Base-by-base conservation (phyloP, 495 filamentous ascomycete species). In the Daldinia vernicosa region DNA sequence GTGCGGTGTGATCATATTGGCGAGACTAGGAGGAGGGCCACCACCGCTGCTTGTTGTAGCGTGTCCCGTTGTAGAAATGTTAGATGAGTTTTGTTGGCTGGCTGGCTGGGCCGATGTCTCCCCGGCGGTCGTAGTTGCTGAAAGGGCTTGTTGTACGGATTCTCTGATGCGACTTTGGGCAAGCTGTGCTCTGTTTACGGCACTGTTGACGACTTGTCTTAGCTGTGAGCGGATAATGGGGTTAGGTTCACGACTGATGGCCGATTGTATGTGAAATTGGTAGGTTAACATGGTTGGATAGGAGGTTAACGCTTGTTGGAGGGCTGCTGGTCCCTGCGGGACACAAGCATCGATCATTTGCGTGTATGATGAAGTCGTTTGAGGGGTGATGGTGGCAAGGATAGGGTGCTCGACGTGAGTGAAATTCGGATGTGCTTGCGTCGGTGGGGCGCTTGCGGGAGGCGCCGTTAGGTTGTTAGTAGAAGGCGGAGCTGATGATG, bases 221-320 rank as follows among this genome's bases (percentile, higher is more conserved):
- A 86, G 75, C 45, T 82, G 78, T 17, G 80, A 77, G 35, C 84
- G 74, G 4, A 76, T 50, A 6, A 83, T 70, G 0, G 80, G 75
- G 60, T 79, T 82, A 1, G 78, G 66, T 52, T 82, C 80, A 15
- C 79, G 76, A 62, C 83, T 81, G 32, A 86, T 84, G 7, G 77
- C 76, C 1, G 75, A 61, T 65, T 82, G 80, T 5, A 85, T 76
- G 62, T 81, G 77, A 24, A 57, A 60, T 17, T 81, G 80, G 50
- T 79, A 78, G 0, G 74, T 70, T 8, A 85, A 73, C 39, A 87
- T 82, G 8, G 76, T 76, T 4, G 84, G 84, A 60, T 85, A 80
- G 2, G 72, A 69, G 15, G 71, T 60, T 19, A 88, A 67, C n/a
- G 80, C 80, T 22, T 83, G 78, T 19, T 79, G 75, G 30, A 88